These are phyloP conservation scores for Tricholomella constricta DNA, from an alignment of 768 basidiomycete species.

Conservation along the genomic window DNA sequence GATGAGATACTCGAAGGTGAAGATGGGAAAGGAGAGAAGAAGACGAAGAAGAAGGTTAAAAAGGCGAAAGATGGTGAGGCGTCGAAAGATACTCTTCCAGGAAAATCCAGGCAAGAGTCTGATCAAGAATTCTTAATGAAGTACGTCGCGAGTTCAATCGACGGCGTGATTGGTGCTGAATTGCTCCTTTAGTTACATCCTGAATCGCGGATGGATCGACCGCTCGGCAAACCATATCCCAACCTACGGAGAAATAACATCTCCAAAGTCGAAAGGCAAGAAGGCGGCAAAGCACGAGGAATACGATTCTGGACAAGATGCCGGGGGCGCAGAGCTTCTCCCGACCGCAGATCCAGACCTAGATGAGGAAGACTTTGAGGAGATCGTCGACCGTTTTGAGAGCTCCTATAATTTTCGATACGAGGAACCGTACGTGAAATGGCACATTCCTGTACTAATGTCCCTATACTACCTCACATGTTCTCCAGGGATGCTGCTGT, in stretches of 20 bases:
- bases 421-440: conserved; percentile 82
- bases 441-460: conserved; percentile 2
- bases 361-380: conserved; percentile 81
- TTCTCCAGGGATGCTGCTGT: conserved; percentile 57
- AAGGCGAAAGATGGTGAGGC: conserved; percentile 36
- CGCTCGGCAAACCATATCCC: conserved; percentile 71
- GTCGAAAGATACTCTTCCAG: conserved; percentile 28
- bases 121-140: conserved; percentile 91
- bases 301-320: conserved; percentile 19
- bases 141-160: conserved; percentile 46
- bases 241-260: conserved; percentile 81
- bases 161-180: not conserved
- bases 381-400: conserved; percentile 90
- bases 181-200: conserved; percentile 73
- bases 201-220: conserved; percentile 98
- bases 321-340: conserved; percentile 24
- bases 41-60: conserved; percentile 39
- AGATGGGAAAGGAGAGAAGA: conserved; percentile 45
- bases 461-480: not conserved
- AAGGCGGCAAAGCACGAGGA: conserved; percentile 28
- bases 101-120: conserved; percentile 53
- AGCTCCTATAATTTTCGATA: conserved; percentile 98
- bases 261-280: conserved; percentile 37
- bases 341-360: conserved; percentile 31
- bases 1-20: conserved; percentile 27